A percentile compares a stretch with the other conserved stretches of the same genome.
Conservation (phyloP, 805 yeast species). For the Soucietia sequanensis region DNA sequence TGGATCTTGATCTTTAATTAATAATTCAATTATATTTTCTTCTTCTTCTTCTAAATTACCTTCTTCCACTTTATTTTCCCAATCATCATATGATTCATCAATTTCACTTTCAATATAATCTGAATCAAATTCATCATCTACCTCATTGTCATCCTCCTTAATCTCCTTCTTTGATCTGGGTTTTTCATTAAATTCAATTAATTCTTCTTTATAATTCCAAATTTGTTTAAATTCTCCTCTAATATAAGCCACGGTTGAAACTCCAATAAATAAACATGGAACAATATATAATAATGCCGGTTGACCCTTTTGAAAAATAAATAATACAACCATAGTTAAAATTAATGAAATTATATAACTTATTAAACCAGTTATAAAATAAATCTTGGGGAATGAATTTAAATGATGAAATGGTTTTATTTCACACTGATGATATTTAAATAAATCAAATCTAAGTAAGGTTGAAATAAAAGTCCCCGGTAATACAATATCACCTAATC, state of each 20-base stretch:
- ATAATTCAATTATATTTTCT: neutral
- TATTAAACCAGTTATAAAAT: conserved; percentile 45
- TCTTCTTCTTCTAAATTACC: neutral
- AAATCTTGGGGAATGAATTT: conserved; percentile 38
- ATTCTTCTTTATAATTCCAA: conserved; percentile 37
- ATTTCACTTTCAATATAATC: conserved; percentile 2
- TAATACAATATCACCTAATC: conserved; percentile 64
- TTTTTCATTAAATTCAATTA: conserved; percentile 13
- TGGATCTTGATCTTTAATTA: neutral
- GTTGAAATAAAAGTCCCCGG: conserved; percentile 57
- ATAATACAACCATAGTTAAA: conserved; percentile 40
- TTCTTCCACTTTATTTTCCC: conserved; percentile 1
- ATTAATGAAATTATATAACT: conserved; percentile 50
- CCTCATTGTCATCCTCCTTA: neutral
- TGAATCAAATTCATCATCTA: neutral
- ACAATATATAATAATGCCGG: conserved; percentile 68
- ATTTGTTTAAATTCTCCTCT: conserved; percentile 42
- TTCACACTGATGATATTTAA: conserved; percentile 19
- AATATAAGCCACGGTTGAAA: conserved; percentile 28
- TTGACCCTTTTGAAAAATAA: conserved; percentile 47
- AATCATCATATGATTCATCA: conserved; percentile 4
- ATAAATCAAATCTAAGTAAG: conserved; percentile 55
- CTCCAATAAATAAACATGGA: conserved; percentile 41
- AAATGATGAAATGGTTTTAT: conserved; percentile 40
- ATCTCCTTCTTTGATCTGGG: neutral